phyloP scores from a whole-genome alignment of 768 basidiomycete genomes.

The Trametes sanguinea region DNA sequence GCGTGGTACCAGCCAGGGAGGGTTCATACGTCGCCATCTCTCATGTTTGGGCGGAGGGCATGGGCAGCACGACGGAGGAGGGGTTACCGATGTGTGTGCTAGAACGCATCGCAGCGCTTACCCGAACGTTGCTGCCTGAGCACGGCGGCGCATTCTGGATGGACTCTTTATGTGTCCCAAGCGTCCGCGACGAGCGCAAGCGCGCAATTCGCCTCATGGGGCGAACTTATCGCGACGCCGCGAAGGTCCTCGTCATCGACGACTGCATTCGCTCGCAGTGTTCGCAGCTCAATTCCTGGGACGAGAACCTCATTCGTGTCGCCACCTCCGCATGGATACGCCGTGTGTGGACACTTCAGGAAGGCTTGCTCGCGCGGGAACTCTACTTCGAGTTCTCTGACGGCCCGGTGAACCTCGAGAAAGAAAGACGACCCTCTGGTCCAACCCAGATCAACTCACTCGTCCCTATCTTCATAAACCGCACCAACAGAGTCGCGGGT shows the following conservation, averaged over 20 bases:
- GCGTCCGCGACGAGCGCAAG: neutral
- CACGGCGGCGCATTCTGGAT: constrained; percentile 15
- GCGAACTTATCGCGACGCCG: constrained; percentile 15
- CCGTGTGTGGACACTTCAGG: constrained; percentile 19
- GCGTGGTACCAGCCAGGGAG: neutral
- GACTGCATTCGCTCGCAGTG: constrained; percentile 9
- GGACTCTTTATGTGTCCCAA: constrained; percentile 20
- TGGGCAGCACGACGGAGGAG: neutral
- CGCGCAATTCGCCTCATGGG: constrained; percentile 19
- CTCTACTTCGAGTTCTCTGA: constrained; percentile 12
- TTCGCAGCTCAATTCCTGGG: neutral
- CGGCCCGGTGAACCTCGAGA: constrained; percentile 1
- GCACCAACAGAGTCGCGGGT: no score
- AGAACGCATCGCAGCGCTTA: neutral
- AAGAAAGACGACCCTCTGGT: neutral
- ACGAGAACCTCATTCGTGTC: constrained; percentile 7
- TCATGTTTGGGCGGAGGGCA: neutral
- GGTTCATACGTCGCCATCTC: neutral
- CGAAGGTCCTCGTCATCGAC: constrained; percentile 15
- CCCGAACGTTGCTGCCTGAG: neutral
- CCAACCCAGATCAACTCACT: neutral
- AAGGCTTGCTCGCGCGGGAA: constrained; percentile 8
- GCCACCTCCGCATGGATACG: constrained; percentile 11
- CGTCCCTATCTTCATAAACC: neutral
- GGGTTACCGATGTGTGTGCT: neutral